Conservation (phyloP, 805 yeast genomes). For the Lachancea thermotolerans region DNA sequence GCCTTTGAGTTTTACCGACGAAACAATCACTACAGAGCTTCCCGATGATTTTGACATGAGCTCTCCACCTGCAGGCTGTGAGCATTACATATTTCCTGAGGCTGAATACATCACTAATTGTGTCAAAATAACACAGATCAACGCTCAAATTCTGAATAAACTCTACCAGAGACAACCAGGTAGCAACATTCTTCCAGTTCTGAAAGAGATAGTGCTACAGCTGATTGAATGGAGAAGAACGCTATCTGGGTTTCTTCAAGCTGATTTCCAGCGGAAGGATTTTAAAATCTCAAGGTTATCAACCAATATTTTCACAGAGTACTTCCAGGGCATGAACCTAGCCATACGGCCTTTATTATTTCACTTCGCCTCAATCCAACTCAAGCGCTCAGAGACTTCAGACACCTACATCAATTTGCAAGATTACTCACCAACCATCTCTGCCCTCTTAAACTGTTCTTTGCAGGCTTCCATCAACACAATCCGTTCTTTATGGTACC, state of each 20-base stretch:
- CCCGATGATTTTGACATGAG: constrained; percentile 68
- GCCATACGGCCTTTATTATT: constrained; percentile 73
- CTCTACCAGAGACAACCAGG: constrained; percentile 72
- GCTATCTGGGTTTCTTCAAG: constrained; percentile 56
- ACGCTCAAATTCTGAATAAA: constrained; percentile 62
- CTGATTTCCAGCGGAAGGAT: constrained; percentile 49
- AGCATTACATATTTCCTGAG: constrained; percentile 67
- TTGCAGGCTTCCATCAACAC: constrained; percentile 77
- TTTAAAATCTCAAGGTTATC: constrained; percentile 57
- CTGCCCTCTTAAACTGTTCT: constrained; percentile 66
- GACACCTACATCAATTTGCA: constrained; percentile 53
- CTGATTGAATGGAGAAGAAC: constrained; percentile 61
- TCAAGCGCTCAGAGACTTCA: constrained; percentile 41
- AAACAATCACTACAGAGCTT: constrained; percentile 69
- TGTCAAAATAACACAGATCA: constrained; percentile 71
- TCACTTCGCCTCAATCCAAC: constrained; percentile 65
- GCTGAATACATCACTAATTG: constrained; percentile 72
- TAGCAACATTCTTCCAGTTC: constrained; percentile 66
- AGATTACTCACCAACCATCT: constrained; percentile 57
- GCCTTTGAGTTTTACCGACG: constrained; percentile 73
- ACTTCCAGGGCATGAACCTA: constrained; percentile 73
- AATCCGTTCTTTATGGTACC: constrained; percentile 64
- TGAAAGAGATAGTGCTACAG: constrained; percentile 61
- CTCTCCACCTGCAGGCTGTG: constrained; percentile 52
- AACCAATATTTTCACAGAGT: constrained; percentile 74